Conservation (phyloP, 2,329 filamentous ascomycete species). For the Colletotrichum chrysophilum region DNA sequence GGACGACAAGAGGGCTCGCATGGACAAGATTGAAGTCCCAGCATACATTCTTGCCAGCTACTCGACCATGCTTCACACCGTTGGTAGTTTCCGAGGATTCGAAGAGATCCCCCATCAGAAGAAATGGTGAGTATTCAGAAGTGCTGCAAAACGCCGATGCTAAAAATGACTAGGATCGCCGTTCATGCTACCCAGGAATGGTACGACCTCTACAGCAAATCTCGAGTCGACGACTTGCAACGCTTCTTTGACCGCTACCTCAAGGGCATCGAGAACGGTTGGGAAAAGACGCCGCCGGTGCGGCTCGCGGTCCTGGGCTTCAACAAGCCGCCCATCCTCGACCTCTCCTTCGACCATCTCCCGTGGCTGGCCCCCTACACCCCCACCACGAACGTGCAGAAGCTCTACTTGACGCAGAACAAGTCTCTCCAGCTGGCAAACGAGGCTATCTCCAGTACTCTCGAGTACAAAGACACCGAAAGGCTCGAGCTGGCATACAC, state of each 20-base stretch:
- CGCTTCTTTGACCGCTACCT: conserved; percentile 24
- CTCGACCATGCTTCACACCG: not conserved
- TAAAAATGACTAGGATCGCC: not conserved
- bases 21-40: not conserved
- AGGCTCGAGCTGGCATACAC: not conserved
- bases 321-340: not conserved
- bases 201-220: conserved; percentile 29
- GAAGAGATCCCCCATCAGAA: conserved; percentile 6
- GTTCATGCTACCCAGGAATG: conserved; percentile 32
- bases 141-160: not conserved
- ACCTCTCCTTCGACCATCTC: not conserved
- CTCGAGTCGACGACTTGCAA: conserved; percentile 26
- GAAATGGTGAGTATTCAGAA: not conserved
- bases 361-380: not conserved
- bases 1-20: not conserved
- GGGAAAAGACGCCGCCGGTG: conserved; percentile 22
- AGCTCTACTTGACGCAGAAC: not conserved
- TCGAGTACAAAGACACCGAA: not conserved
- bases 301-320: not conserved
- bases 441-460: accelerated
- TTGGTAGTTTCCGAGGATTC: not conserved
- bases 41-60: not conserved
- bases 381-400: not conserved
- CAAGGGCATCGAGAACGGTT: conserved; percentile 9
- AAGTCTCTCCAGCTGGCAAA: not conserved